Evolutionary conservation across 1,284 basidiomycete species (phyloP).

Genomic region (Coniferiporia weirii): DNA sequence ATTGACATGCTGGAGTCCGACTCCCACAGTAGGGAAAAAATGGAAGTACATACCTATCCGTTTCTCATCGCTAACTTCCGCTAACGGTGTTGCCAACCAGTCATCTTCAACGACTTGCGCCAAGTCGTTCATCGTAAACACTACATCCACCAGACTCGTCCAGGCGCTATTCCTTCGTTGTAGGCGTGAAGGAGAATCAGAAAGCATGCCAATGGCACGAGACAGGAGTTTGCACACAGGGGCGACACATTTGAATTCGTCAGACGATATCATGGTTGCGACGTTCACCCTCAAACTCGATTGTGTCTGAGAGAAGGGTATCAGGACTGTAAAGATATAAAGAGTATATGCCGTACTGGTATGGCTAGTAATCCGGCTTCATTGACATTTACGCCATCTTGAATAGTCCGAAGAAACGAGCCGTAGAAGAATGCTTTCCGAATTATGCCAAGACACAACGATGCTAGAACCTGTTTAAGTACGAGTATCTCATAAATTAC

Average conservation of each 20-base stretch:
- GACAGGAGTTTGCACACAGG: constrained; percentile 13
- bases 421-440: constrained; percentile 7
- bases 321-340: neutral
- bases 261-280: constrained; percentile 2
- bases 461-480: constrained; percentile 1
- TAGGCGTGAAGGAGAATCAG: constrained; percentile 29
- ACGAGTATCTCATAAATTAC: neutral
- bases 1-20: constrained; percentile 3
- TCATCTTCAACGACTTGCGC: constrained; percentile 42
- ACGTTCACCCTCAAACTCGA: constrained; percentile 1
- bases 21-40: neutral
- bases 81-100: constrained; percentile 47
- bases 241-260: constrained; percentile 3
- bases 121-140: constrained; percentile 29
- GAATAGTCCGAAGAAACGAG: constrained; percentile 1
- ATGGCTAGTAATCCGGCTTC: neutral
- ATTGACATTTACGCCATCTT: neutral
- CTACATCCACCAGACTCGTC: neutral
- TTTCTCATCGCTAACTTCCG: constrained; percentile 28
- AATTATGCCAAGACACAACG: neutral
- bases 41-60: constrained; percentile 33
- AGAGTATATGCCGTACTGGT: neutral
- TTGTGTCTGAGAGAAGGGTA: neutral
- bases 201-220: constrained; percentile 41
- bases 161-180: neutral